phyloP scores from a whole-genome alignment of 2,329 filamentous ascomycete genomes.

The Coniochaeta pulveracea region DNA sequence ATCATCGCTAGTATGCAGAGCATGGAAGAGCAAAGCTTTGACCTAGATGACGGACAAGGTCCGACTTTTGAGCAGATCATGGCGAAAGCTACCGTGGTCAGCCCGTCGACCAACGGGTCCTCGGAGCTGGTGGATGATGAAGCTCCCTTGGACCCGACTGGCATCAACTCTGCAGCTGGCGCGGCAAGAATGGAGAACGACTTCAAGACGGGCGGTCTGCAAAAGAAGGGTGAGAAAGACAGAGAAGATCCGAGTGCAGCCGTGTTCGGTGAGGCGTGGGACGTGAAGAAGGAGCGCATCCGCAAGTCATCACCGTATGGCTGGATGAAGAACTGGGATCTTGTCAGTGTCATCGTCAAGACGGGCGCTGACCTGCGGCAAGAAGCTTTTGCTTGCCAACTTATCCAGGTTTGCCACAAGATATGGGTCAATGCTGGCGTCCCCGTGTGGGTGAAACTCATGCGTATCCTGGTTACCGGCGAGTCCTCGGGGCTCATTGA shows the following conservation, averaged over 20 bases:
- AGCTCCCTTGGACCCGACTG: slow-evolving; percentile 31
- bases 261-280: slow-evolving; percentile 80
- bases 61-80: slow-evolving; percentile 78
- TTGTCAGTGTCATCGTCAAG: slow-evolving; percentile 80
- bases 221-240: slow-evolving; percentile 69
- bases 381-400: slow-evolving; percentile 77
- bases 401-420: slow-evolving; percentile 70
- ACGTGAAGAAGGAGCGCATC: slow-evolving; percentile 73
- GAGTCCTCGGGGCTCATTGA: slow-evolving; percentile 78
- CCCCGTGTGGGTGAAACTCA: slow-evolving; percentile 79
- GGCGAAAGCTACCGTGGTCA: slow-evolving; percentile 51
- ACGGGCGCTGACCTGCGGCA: slow-evolving; percentile 74
- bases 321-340: slow-evolving; percentile 84
- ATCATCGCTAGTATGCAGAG: slow-evolving; percentile 88
- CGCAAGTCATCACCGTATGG: slow-evolving; percentile 75
- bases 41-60: slow-evolving; percentile 57
- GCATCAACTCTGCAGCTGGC: slow-evolving; percentile 58
- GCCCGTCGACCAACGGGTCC: slow-evolving; percentile 24
- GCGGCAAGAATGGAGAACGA: slow-evolving; percentile 83
- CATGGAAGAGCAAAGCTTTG: slow-evolving; percentile 75
- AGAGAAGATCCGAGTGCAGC: slow-evolving; percentile 78
- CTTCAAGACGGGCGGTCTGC: slow-evolving; percentile 73
- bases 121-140: slow-evolving; percentile 43
- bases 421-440: slow-evolving; percentile 68
- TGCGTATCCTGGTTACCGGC: slow-evolving; percentile 78